phyloP scores from a whole-genome alignment of 2,329 filamentous ascomycete genomes.

The Aspergillus sergii region DNA sequence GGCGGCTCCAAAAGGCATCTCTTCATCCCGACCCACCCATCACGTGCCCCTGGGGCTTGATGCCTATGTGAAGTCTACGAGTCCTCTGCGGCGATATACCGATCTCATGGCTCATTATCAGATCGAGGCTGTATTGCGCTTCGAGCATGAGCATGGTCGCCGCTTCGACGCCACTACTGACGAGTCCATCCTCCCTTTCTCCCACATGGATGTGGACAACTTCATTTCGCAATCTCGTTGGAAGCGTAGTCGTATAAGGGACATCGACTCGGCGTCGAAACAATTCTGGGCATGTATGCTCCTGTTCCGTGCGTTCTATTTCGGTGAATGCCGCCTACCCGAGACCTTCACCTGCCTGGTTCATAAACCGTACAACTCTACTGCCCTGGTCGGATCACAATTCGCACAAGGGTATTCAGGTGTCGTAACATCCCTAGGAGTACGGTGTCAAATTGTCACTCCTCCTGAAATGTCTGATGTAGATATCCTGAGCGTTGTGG shows the following conservation, averaged over 20 bases:
- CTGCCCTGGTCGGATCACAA: conserved; percentile 24
- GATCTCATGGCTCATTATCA: conserved; percentile 67
- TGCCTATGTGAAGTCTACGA: conserved; percentile 61
- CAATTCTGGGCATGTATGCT: conserved; percentile 57
- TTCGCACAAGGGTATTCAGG: conserved; percentile 27
- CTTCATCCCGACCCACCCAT: conserved; percentile 50
- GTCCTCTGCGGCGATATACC: conserved; percentile 61
- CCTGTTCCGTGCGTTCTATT: conserved; percentile 61
- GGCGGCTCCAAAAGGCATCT: conserved; percentile 41
- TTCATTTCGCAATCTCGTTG: conserved; percentile 49
- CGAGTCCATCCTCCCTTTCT: conserved; percentile 52
- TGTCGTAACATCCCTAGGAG: conserved; percentile 35
- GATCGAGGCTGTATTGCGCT: conserved; percentile 62
- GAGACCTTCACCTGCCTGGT: conserved; percentile 46
- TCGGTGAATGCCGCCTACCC: conserved; percentile 55
- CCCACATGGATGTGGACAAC: conserved; percentile 48
- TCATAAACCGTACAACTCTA: conserved; percentile 28
- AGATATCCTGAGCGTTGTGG: conserved; percentile 36
- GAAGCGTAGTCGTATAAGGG: conserved; percentile 43
- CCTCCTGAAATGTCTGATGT: conserved; percentile 28
- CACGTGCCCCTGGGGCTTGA: conserved; percentile 56
- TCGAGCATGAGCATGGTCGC: conserved; percentile 53
- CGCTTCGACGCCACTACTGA: conserved; percentile 40
- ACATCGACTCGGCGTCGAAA: conserved; percentile 42
- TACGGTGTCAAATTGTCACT: conserved; percentile 32